Percentiles rank a stretch among this genome's conserved stretches.
phyloP scores from a whole-genome alignment of 2,329 filamentous ascomycete species.

The Ophiostoma pallidulum region DNA sequence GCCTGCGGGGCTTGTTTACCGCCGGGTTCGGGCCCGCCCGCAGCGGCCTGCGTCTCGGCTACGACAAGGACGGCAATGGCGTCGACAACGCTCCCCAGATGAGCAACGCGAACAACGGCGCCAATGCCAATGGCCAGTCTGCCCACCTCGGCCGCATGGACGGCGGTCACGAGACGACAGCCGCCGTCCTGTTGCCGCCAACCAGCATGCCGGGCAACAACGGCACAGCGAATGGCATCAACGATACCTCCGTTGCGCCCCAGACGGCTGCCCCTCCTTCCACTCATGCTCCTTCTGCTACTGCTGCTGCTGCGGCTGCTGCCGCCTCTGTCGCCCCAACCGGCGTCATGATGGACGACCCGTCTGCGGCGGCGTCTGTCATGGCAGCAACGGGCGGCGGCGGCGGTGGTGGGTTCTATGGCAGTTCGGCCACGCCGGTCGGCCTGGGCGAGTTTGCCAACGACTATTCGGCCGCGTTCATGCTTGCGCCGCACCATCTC shows the following conservation, averaged over 20 bases:
- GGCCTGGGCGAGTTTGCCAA: background rate
- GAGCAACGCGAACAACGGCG: background rate
- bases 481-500: slow-evolving; percentile 19
- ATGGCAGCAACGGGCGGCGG: background rate
- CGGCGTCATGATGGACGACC: slow-evolving; percentile 1
- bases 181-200: too few relatives aligned
- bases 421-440: background rate
- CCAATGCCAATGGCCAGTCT: background rate
- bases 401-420: background rate
- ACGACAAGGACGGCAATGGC: background rate
- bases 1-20: slow-evolving; percentile 13
- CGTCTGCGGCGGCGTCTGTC: background rate
- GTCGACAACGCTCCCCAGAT: background rate
- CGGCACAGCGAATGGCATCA: background rate
- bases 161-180: too few relatives aligned
- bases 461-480: background rate
- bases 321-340: too few relatives aligned
- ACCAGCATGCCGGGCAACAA: background rate
- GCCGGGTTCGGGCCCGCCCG: background rate
- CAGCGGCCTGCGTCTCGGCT: slow-evolving; percentile 7
- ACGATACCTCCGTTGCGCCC: background rate
- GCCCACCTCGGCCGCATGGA: background rate
- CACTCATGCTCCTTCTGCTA: too few relatives aligned
- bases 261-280: too few relatives aligned
- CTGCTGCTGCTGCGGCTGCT: too few relatives aligned